Base-by-base conservation (phyloP, 2,329 filamentous ascomycete species). In the Trichoderma brevicompactum region DNA sequence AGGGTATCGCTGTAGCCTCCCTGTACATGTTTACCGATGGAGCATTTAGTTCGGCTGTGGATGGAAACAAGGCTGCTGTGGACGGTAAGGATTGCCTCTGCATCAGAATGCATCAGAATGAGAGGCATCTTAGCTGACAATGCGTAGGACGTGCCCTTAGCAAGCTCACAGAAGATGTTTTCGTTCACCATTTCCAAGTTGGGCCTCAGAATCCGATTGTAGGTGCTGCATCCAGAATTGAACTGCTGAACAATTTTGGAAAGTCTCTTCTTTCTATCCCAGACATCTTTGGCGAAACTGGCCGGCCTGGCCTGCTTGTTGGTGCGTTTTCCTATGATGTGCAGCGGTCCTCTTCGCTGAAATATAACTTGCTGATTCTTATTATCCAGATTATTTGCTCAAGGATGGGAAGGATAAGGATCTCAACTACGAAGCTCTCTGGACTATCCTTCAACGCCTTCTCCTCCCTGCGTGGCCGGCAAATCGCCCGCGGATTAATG, bases 1-100 rank as follows among this genome's bases (percentile, higher is more conserved):
- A 85, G 67, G 82, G 83, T 1, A 83, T 84, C 41, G 83, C 82
- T 0, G 79, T 84, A 1, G 82, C 82, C 0, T 78, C 77, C 1
- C 71, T 84, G 2, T 76, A 85, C 69, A 84, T 85, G 82, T 84
- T 84, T 63, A 72, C 76, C 7, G 69, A 76, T 0, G 75, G 79
- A 0, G 76, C 75, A 1, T 83, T 84, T 44, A 73, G 73, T 38
- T 59, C 70, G 13, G 54, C 68, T 43, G 68, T 54, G 5, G 34
- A 53, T 8, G 63, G 50, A 1, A 68, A 66, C 5, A 69, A 73
- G 40, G 36, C 61, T 3, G 52, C 65, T 2, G 79, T 79, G 1
- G 75, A 81, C 66, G 79, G 79, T 79, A 70, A 68, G 66, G 5
- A 28, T n/a, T 28, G 28, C 13, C 0, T 0, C 8, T 8, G 23